Evolutionary conservation across 805 yeast genomes (phyloP).

Genomic region (Candida manassasensis): DNA sequence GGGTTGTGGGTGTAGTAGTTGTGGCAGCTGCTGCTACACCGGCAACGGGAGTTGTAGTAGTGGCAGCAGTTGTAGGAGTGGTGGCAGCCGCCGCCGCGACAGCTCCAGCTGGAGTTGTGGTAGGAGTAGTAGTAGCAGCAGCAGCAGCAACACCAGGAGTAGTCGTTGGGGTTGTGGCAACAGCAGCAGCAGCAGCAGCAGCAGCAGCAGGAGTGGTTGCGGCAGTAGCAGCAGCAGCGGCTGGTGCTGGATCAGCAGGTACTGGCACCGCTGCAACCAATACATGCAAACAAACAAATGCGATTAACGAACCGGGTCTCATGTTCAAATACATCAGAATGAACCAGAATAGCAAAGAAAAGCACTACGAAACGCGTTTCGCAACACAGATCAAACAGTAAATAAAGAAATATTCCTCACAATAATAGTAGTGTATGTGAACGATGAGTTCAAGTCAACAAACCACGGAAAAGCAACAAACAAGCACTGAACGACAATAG

Average conservation of each 20-base stretch:
- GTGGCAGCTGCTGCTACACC: conserved; percentile 14
- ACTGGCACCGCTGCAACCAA: not conserved
- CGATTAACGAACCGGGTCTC: not conserved
- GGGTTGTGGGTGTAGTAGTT: conserved; percentile 12
- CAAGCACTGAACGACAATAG: no score
- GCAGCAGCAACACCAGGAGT: conserved; percentile 16
- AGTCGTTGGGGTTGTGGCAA: conserved; percentile 14
- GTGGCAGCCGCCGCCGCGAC: conserved; percentile 15
- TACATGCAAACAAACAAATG: not conserved
- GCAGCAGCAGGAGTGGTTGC: conserved; percentile 12
- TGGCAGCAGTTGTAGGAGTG: conserved; percentile 14
- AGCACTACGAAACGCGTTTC: not conserved
- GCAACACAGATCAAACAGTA: not conserved
- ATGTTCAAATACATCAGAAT: not conserved
- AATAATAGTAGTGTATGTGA: no score
- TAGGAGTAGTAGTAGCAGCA: conserved; percentile 13
- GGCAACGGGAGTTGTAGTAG: conserved; percentile 12
- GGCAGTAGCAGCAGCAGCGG: conserved; percentile 9
- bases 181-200: conserved; percentile 13
- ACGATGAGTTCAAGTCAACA: no score
- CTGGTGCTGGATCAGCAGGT: conserved; percentile 8
- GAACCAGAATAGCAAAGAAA: not conserved
- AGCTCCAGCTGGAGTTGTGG: conserved; percentile 16
- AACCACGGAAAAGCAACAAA: no score
- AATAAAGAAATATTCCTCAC: no score